These are phyloP conservation scores for Rhazya stricta DNA, from an alignment of 257 asterid genomes.

Conservation along the genomic window DNA sequence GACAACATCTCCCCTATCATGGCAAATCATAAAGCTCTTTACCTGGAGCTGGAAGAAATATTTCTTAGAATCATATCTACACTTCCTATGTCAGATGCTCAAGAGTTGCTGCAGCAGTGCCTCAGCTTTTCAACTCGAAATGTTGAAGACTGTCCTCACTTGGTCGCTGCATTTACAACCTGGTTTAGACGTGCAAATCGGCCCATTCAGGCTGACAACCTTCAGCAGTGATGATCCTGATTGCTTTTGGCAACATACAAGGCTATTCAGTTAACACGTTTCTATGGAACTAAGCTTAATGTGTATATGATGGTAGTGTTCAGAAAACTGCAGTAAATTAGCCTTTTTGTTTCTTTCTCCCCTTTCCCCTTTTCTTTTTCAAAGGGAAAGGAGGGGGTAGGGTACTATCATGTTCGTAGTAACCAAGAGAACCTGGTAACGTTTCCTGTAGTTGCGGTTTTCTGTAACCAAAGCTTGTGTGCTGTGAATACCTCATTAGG, in stretches of 20 bases:
- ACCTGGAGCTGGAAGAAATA: constrained; percentile 70
- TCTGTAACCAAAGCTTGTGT: not conserved
- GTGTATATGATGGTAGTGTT: not conserved
- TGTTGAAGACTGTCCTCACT: constrained; percentile 84
- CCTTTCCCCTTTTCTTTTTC: not conserved
- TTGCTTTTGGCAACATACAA: not conserved
- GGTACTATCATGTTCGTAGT: not conserved
- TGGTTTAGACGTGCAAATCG: constrained; percentile 93
- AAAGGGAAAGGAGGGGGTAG: not conserved
- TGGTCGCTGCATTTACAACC: constrained; percentile 77
- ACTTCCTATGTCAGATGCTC: constrained; percentile 71
- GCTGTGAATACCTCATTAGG: not conserved
- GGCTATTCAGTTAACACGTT: not conserved
- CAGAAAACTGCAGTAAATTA: not conserved
- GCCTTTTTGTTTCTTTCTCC: not conserved
- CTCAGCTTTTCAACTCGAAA: constrained; percentile 83
- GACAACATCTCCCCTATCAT: constrained; percentile 51
- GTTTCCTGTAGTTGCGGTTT: not conserved
- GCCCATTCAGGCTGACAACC: constrained; percentile 24
- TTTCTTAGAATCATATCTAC: constrained; percentile 83
- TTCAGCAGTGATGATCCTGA: not conserved
- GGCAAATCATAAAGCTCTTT: constrained; percentile 48
- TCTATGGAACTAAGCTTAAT: not conserved
- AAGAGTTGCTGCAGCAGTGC: constrained; percentile 74
- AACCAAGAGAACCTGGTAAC: not conserved